Conservation (phyloP, 108 stramenopile genomes). For the Bacterosira constricta region DNA sequence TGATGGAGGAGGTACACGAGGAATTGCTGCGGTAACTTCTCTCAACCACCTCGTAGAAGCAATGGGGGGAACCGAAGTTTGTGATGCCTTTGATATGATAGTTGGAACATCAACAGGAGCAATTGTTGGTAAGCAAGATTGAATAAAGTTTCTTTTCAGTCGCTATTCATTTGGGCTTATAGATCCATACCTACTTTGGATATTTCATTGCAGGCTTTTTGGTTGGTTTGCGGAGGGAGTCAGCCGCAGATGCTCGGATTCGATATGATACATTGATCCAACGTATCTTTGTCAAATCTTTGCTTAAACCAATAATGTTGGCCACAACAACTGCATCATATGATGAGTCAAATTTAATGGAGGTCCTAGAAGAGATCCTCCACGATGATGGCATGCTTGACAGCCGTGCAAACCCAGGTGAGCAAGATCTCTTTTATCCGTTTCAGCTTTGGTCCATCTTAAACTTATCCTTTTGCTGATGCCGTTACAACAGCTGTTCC, state of each 20-base stretch:
- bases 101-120: conserved; percentile 87
- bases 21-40: conserved; percentile 79
- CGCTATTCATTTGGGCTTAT: background rate
- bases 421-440: conserved; percentile 52
- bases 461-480: background rate
- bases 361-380: conserved; percentile 72
- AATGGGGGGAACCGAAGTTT: conserved; percentile 70
- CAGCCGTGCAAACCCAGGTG: conserved; percentile 75
- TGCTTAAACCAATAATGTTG: conserved; percentile 72
- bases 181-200: conserved; percentile 8
- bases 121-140: conserved; percentile 78
- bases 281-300: conserved; percentile 80
- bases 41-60: conserved; percentile 62
- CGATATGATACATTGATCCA: conserved; percentile 80
- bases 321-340: conserved; percentile 86
- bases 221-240: conserved; percentile 73
- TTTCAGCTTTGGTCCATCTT: background rate
- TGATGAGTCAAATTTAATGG: conserved; percentile 81
- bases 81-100: conserved; percentile 86
- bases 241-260: conserved; percentile 62
- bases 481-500: conserved; percentile 13
- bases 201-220: conserved; percentile 67
- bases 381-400: conserved; percentile 79
- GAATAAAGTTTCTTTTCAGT: conserved; percentile 1
- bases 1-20: conserved; percentile 81